Base-by-base conservation (phyloP, 495 filamentous ascomycete genomes). In the Penicillium silybi region DNA sequence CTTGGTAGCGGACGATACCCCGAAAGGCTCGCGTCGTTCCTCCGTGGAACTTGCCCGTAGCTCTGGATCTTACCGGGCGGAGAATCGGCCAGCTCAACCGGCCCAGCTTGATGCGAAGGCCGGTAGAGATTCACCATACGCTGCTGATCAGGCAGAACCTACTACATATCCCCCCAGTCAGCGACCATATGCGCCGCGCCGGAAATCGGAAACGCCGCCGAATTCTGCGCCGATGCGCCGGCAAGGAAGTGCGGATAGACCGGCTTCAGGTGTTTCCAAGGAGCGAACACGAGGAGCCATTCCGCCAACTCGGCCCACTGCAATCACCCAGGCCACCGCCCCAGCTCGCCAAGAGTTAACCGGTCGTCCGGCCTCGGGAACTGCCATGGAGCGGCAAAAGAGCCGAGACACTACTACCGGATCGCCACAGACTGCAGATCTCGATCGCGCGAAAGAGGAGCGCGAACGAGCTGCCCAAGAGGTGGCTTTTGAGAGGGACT, bases 401-500 rank as follows among this genome's bases (percentile, higher is more conserved):
- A 79, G 70, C 52, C 79, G 76, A 13, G 72, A 76, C 20, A 75
- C 75, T 5, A 63, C 74, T 26, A 71, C 78, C 3, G 73, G 72
- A 5, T 68, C 73, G 63, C 53, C 78, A 22, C 71, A 68, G 37
- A 67, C 68, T 19, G 72, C 72, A 39, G 44, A 54, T 19, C 29
- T 13, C 10, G 59, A 65, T 20, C 68, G 67, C 17, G 41, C 71
- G 3, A 73, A 72, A 37, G 83, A 90, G 41, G 86, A 85, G 32
- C 77, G 80, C 26, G 89, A 92, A 56, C 81, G 79, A 50, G 88
- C 88, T 18, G 90, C 87, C 10, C 89, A 96, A 57, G 92, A 95
- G 48, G 82, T 93, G 5, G 89, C 88, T 1, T 88, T 95, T 63
- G 90, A 95, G 62, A 78, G 91, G 56, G 93, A 97, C 58, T 98